phyloP scores from a whole-genome alignment of 495 filamentous ascomycete species.

The Penicillium antarcticum region DNA sequence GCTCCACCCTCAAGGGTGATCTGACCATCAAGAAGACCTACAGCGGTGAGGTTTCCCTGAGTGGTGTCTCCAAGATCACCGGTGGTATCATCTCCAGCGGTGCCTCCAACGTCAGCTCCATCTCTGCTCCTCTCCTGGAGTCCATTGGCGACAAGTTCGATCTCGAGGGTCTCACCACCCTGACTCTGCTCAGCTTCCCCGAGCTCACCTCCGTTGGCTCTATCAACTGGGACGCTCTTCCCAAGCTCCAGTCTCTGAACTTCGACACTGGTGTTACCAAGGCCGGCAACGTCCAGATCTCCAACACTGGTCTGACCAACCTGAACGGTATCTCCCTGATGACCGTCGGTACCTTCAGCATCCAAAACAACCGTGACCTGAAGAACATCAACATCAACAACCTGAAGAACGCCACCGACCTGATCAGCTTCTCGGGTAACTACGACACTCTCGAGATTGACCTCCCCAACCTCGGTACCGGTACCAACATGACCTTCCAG shows the following conservation, averaged over 20 bases:
- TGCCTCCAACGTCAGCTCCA: constrained; percentile 53
- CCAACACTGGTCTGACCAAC: constrained; percentile 73
- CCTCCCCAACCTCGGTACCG: constrained; percentile 75
- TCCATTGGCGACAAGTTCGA: constrained; percentile 61
- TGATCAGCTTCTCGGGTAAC: constrained; percentile 59
- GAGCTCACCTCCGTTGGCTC: constrained; percentile 57
- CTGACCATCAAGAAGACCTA: constrained; percentile 59
- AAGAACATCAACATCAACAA: constrained; percentile 65
- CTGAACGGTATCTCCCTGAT: constrained; percentile 77
- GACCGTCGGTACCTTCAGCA: constrained; percentile 57
- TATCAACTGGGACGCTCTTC: constrained; percentile 72
- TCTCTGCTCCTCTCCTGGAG: constrained; percentile 49
- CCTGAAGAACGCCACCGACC: constrained; percentile 61
- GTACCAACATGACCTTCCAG: constrained; percentile 81
- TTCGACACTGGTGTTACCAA: constrained; percentile 63
- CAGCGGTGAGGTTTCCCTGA: constrained; percentile 44
- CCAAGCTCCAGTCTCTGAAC: constrained; percentile 60
- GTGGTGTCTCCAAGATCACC: constrained; percentile 54
- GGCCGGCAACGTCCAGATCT: constrained; percentile 65
- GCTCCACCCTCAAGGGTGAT: constrained; percentile 66
- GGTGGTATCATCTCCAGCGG: constrained; percentile 64
- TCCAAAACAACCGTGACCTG: constrained; percentile 79
- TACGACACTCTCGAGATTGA: constrained; percentile 58
- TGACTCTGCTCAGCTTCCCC: constrained; percentile 62
- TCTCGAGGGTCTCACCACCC: constrained; percentile 59